A percentile compares a stretch with the other conserved stretches of the same genome.
These are phyloP conservation scores for Botrytis paeoniae DNA, from an alignment of 2,329 filamentous ascomycete species.

Conservation along the genomic window DNA sequence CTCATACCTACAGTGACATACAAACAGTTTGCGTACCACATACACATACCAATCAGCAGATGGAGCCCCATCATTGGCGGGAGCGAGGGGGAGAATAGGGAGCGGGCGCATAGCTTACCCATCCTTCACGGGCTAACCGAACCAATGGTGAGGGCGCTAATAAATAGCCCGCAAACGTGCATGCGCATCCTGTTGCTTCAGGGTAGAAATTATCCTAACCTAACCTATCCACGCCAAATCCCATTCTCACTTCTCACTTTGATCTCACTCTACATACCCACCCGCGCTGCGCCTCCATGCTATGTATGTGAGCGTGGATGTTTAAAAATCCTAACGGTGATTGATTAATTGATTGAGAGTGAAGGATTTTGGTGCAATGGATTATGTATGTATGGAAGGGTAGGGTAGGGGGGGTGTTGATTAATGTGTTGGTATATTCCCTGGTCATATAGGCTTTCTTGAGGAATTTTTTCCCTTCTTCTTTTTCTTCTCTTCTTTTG, in stretches of 20 bases:
- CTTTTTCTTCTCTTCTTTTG: not conserved
- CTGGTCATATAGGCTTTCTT: not conserved
- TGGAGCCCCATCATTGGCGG: not conserved
- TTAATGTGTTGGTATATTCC: slow-evolving; percentile 1
- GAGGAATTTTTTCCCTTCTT: not conserved
- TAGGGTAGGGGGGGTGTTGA: not conserved
- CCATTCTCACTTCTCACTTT: slow-evolving; percentile 5
- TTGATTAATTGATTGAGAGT: slow-evolving; percentile 1
- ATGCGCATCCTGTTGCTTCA: not conserved
- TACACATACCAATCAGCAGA: not conserved
- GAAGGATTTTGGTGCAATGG: slow-evolving; percentile 6
- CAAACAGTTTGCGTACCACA: not conserved
- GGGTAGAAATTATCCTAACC: not conserved
- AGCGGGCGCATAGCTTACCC: not conserved
- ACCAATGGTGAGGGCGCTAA: slow-evolving; percentile 6
- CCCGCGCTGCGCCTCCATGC: slow-evolving; percentile 10
- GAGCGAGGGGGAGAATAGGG: not conserved
- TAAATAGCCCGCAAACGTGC: slow-evolving; percentile 7
- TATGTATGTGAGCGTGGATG: not conserved
- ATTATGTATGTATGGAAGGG: slow-evolving; percentile 8
- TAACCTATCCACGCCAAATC: not conserved
- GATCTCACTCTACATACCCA: not conserved
- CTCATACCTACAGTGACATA: not conserved
- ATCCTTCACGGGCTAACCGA: slow-evolving; percentile 1
- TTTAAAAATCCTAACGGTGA: not conserved